A percentile compares a stretch with the other conserved stretches of the same genome.
Conservation (phyloP, 2,329 filamentous ascomycete genomes). For the Epichloe amarillans region DNA sequence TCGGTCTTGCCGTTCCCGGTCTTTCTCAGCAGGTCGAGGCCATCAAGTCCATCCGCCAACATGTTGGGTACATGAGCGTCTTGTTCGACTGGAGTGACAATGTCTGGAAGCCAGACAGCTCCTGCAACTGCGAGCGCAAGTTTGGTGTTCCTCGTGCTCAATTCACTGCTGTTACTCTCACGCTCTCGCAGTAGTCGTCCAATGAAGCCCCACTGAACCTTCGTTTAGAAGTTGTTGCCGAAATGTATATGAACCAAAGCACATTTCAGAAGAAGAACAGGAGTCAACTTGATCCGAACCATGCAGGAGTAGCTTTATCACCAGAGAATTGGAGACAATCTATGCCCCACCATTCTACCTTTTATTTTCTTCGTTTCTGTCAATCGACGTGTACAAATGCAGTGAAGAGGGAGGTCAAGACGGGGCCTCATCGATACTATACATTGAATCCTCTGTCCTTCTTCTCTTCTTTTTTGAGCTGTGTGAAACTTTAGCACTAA, state of each 20-base stretch:
- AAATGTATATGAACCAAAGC: constrained; percentile 17
- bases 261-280: constrained; percentile 3
- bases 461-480: not conserved
- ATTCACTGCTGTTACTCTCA: no score
- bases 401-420: not conserved
- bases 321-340: not conserved
- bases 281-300: constrained; percentile 10
- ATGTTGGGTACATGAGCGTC: constrained; percentile 54
- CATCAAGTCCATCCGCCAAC: constrained; percentile 54
- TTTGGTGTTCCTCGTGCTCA: no score
- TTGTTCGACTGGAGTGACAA: constrained; percentile 64
- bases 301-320: constrained; percentile 4
- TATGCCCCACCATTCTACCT: not conserved
- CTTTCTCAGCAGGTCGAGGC: constrained; percentile 53
- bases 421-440: not conserved
- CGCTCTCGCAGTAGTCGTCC: not conserved
- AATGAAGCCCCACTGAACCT: not conserved
- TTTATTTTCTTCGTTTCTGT: not conserved
- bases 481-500: not conserved
- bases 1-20: constrained; percentile 61
- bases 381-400: not conserved
- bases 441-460: not conserved
- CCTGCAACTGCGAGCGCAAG: constrained; percentile 49
- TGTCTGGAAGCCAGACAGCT: constrained; percentile 62
- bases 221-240: constrained; percentile 5